A percentile compares a stretch with the other conserved stretches of the same genome.
phyloP scores from a whole-genome alignment of 495 filamentous ascomycete species.

The Bacidia gigantensis region DNA sequence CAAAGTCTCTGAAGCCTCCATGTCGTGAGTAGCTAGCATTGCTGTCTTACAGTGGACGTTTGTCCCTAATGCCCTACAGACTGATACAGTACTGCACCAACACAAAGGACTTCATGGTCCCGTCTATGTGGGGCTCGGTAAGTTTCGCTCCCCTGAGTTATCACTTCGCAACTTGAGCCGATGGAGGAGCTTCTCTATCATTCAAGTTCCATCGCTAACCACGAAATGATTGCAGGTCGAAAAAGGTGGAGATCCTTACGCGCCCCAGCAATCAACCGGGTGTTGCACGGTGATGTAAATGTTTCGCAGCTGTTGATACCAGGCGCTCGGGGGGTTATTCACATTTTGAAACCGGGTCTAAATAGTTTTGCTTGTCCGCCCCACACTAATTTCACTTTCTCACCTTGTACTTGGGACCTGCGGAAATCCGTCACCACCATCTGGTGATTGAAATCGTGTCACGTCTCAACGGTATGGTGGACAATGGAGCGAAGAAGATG shows the following conservation, averaged over 20 bases:
- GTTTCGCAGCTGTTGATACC: neutral
- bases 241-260: constrained; percentile 90
- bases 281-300: constrained; percentile 91
- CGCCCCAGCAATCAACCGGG: constrained; percentile 74
- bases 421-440: too few relatives aligned
- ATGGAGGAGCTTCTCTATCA: too few relatives aligned
- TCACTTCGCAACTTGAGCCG: too few relatives aligned
- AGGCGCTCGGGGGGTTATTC: constrained; percentile 14
- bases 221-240: constrained; percentile 41
- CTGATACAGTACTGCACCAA: constrained; percentile 93
- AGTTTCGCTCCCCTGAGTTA: too few relatives aligned
- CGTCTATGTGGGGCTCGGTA: constrained; percentile 88
- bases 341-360: neutral
- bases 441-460: too few relatives aligned
- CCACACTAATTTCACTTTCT: neutral
- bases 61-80: constrained; percentile 31
- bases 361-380: constrained; percentile 1
- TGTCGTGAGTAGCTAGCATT: constrained; percentile 51
- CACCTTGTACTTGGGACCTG: too few relatives aligned
- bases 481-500: too few relatives aligned
- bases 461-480: too few relatives aligned
- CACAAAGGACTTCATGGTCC: constrained; percentile 98
- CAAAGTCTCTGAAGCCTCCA: constrained; percentile 84
- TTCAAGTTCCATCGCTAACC: neutral
- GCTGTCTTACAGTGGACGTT: constrained; percentile 14